phyloP scores from a whole-genome alignment of 140 eudicot species.

The Bidens hawaiensis region DNA sequence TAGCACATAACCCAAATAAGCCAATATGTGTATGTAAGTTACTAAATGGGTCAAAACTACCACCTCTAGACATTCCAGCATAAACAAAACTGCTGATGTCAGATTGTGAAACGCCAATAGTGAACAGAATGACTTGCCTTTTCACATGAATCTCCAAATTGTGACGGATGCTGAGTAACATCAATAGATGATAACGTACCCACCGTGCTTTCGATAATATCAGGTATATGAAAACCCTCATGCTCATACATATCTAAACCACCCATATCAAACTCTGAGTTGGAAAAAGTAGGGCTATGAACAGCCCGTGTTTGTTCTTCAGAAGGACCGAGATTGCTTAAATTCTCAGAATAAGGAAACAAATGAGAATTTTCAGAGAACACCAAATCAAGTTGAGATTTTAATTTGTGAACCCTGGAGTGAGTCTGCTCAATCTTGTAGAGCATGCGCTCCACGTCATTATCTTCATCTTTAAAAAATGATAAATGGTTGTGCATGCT shows the following conservation, averaged over 20 bases:
- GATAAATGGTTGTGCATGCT: slow-evolving; percentile 31
- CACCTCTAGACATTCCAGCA: background rate
- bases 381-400: slow-evolving; percentile 51
- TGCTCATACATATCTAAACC: slow-evolving; percentile 59
- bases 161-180: slow-evolving; percentile 65
- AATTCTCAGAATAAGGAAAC: slow-evolving; percentile 73
- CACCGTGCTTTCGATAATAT: slow-evolving; percentile 86
- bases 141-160: slow-evolving; percentile 71
- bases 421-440: slow-evolving; percentile 67
- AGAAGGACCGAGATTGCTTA: slow-evolving; percentile 45
- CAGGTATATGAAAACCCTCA: slow-evolving; percentile 70
- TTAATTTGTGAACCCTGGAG: slow-evolving; percentile 61
- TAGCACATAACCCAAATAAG: background rate
- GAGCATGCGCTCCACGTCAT: slow-evolving; percentile 51
- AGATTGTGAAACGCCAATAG: background rate
- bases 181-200: slow-evolving; percentile 62
- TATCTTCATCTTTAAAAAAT: slow-evolving; percentile 49
- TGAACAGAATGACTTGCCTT: slow-evolving; percentile 35
- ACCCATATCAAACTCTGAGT: slow-evolving; percentile 35
- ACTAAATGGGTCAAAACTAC: background rate
- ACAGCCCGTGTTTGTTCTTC: slow-evolving; percentile 56
- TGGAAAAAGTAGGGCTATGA: slow-evolving; percentile 49
- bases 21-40: background rate
- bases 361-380: slow-evolving; percentile 44
- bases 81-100: background rate